phyloP scores from a whole-genome alignment of 1,139 yeast genomes.

The Nakaseomyces delphensis region DNA sequence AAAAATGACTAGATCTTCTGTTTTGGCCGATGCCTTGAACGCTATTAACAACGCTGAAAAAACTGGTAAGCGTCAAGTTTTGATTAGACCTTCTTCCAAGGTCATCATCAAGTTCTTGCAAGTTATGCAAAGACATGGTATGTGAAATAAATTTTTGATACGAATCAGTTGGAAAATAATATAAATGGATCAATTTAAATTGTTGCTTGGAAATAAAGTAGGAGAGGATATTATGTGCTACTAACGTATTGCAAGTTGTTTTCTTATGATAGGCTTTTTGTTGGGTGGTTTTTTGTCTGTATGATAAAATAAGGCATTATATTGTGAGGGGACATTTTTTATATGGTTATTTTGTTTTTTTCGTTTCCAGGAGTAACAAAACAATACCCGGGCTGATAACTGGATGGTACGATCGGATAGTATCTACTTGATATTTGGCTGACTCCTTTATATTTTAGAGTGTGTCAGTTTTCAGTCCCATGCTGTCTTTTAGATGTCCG shows the following conservation, averaged over 20 bases:
- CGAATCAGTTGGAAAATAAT: not conserved
- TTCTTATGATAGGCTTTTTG: not conserved
- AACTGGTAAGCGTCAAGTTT: constrained; percentile 98
- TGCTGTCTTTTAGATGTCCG: constrained; percentile 97
- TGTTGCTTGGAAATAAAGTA: not conserved
- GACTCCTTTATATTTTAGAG: not conserved
- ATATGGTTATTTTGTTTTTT: not conserved
- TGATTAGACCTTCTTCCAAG: constrained; percentile 98
- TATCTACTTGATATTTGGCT: constrained; percentile 10
- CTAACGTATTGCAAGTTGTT: not conserved
- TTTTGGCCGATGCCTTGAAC: constrained; percentile 97
- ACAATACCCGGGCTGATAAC: constrained; percentile 83
- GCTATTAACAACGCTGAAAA: constrained; percentile 99
- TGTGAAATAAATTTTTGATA: constrained; percentile 26
- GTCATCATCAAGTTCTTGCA: constrained; percentile 93
- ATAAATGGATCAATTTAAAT: not conserved
- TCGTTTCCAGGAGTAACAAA: no score
- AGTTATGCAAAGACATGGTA: constrained; percentile 95
- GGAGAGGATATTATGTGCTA: not conserved
- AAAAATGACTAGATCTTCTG: constrained; percentile 96
- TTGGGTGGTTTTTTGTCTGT: no score
- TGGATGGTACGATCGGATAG: constrained; percentile 85
- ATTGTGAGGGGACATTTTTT: not conserved
- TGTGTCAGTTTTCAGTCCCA: constrained; percentile 50
- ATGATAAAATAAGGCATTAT: no score